phyloP scores from a whole-genome alignment of 2,329 filamentous ascomycete species.

The Aspergillus japonicus region DNA sequence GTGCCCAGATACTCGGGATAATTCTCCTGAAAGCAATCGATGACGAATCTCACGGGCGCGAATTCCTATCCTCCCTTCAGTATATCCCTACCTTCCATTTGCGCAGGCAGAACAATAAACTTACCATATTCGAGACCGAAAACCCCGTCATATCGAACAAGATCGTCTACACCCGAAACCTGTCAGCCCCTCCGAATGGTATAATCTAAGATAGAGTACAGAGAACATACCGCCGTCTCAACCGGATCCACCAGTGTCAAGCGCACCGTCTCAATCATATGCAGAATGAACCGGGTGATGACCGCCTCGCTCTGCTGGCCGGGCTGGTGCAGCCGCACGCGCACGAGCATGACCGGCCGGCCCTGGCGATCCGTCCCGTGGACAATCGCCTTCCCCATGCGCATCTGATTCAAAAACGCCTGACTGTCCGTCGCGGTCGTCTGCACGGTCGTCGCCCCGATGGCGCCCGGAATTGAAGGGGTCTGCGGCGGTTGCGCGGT shows the following conservation, averaged over 20 bases:
- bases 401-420: slow-evolving; percentile 78
- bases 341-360: slow-evolving; percentile 78
- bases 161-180: slow-evolving; percentile 61
- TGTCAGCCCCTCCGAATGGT: neutral
- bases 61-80: slow-evolving; percentile 64
- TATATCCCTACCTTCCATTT: neutral
- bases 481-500: slow-evolving; percentile 52
- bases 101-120: slow-evolving; percentile 15
- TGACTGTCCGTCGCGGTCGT: slow-evolving; percentile 60
- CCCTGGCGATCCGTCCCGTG: slow-evolving; percentile 81
- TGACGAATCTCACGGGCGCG: slow-evolving; percentile 94
- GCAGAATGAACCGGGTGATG: slow-evolving; percentile 84
- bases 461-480: slow-evolving; percentile 43
- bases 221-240: slow-evolving; percentile 75
- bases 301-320: slow-evolving; percentile 82
- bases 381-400: slow-evolving; percentile 86
- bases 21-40: slow-evolving; percentile 96
- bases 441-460: slow-evolving; percentile 59
- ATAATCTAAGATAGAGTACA: no score
- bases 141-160: slow-evolving; percentile 95
- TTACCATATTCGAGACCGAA: slow-evolving; percentile 86
- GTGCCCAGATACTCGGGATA: slow-evolving; percentile 91
- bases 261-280: slow-evolving; percentile 87
- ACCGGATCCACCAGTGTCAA: slow-evolving; percentile 73
- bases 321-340: slow-evolving; percentile 74